Evolutionary conservation across 345 rosid species (phyloP), one percentile per base, ranked within the genome.

Genomic region (Salix arbutifolia): DNA sequence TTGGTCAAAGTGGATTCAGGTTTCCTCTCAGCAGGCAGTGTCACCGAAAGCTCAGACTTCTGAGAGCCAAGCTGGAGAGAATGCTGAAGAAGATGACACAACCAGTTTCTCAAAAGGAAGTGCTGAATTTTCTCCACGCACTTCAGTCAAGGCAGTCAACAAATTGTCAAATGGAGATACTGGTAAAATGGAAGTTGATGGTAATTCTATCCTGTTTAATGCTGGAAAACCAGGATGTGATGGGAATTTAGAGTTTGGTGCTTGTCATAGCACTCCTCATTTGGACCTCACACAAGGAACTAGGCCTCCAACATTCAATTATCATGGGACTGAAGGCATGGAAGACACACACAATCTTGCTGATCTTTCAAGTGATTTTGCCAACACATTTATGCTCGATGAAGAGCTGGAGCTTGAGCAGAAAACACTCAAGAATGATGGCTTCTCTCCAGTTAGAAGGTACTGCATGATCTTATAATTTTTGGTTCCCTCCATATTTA

Each of bases 321-420:
- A 44, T 38, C 67, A 71, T 78, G 78, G 58, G 75, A 78, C 65
- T 74, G 81, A 69, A 46, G 81, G 73, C 64, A 61, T 74, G 70
- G 86, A 81, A 70, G 56, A 78, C 23, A 58, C 26, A 58, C 84
- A 77, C 69, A 86, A 84, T 77, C 75, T 78, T 82, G 89, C 74
- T 76, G 90, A 83, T 76, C 79, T 90, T 69, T 86, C 95, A 52
- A 78, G 70, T 86, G 98, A 96, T 81, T 92, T 91, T 79, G 83
- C 90, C 65, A 84, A 78, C 76, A 93, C 97, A 68, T 96, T 96
- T 83, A 86, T 92, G 94, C 91, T 92, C 82, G 97, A 96, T 72
- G 98, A 96, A 84, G 99, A 96, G 77, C 80, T 96, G 74, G 98
- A 94, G 85, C 86, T 92, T 65, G 95, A 94, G 87, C 97, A 90